phyloP scores from a whole-genome alignment of 2,329 filamentous ascomycete species.

The Xylaria sp. region DNA sequence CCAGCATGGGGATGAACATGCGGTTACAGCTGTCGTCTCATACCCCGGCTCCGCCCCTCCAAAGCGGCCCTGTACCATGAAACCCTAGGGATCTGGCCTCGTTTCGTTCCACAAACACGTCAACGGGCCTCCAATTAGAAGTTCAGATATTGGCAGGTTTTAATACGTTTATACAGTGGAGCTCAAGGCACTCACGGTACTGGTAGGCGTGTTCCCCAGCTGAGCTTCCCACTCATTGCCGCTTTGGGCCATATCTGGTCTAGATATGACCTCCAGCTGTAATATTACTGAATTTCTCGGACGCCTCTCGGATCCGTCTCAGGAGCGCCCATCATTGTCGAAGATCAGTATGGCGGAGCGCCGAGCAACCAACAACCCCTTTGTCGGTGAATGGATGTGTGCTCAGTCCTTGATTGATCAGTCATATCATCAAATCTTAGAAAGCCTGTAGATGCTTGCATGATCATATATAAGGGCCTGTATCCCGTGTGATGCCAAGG shows the following conservation, averaged over 20 bases:
- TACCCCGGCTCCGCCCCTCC: slow-evolving; percentile 42
- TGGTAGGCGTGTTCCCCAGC: slow-evolving; percentile 25
- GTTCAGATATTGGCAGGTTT: neutral
- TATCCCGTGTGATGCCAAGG: slow-evolving; percentile 28
- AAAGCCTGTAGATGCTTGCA: slow-evolving; percentile 15
- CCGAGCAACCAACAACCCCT: slow-evolving; percentile 24
- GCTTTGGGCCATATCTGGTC: slow-evolving; percentile 13
- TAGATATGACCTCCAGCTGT: neutral
- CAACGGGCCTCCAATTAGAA: slow-evolving; percentile 21
- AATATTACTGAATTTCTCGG: slow-evolving; percentile 19
- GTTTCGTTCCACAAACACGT: slow-evolving; percentile 36
- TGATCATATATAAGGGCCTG: slow-evolving; percentile 43
- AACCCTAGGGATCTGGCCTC: slow-evolving; percentile 38
- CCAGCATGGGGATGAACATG: neutral
- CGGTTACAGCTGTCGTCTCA: slow-evolving; percentile 48
- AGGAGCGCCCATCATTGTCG: slow-evolving; percentile 41
- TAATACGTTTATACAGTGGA: slow-evolving; percentile 17
- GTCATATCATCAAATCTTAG: slow-evolving; percentile 1
- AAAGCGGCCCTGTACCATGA: slow-evolving; percentile 32
- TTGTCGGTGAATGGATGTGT: slow-evolving; percentile 28
- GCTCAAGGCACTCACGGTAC: slow-evolving; percentile 26
- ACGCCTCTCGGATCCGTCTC: slow-evolving; percentile 39
- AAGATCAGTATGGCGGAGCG: slow-evolving; percentile 39
- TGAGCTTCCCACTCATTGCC: slow-evolving; percentile 19
- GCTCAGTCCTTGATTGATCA: slow-evolving; percentile 23